A percentile compares a stretch with the other conserved stretches of the same genome.
Evolutionary conservation across 2,329 filamentous ascomycete species (phyloP).

Genomic region (Cytospora piceicola): DNA sequence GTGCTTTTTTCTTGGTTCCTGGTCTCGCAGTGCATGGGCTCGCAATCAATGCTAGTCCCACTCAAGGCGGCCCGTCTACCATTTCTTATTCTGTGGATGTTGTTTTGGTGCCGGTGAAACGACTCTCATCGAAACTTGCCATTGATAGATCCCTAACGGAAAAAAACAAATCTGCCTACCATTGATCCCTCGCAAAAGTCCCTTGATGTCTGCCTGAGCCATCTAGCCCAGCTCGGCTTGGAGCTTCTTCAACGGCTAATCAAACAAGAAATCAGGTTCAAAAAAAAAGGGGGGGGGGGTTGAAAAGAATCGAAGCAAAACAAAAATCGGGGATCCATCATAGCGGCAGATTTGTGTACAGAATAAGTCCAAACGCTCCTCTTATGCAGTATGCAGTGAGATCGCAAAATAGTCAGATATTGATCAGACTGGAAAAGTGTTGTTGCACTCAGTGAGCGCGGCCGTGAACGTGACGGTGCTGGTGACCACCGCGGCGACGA

Average conservation of each 20-base stretch:
- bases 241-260: constrained; percentile 27
- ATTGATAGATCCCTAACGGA: constrained; percentile 21
- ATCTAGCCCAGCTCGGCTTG: constrained; percentile 26
- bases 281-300: constrained; percentile 18
- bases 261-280: constrained; percentile 22
- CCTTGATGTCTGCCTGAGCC: constrained; percentile 25
- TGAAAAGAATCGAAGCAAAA: constrained; percentile 14
- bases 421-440: constrained; percentile 9
- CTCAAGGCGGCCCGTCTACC: constrained; percentile 11
- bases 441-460: constrained; percentile 28
- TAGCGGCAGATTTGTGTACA: constrained; percentile 31
- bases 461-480: constrained; percentile 36
- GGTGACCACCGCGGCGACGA: constrained; percentile 42
- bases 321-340: constrained; percentile 28
- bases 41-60: constrained; percentile 29
- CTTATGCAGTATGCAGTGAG: constrained; percentile 28
- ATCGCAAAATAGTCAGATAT: constrained; percentile 20
- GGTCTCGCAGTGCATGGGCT: constrained; percentile 17
- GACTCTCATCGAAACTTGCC: constrained; percentile 19
- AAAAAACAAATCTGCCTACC: constrained; percentile 28
- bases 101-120: constrained; percentile 19
- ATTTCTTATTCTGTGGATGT: constrained; percentile 20
- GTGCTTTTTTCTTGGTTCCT: constrained; percentile 5
- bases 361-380: constrained; percentile 27
- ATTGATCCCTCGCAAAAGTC: constrained; percentile 26